Base-by-base conservation (phyloP, 352 stramenopile species). In the Pythium myriotylum region DNA sequence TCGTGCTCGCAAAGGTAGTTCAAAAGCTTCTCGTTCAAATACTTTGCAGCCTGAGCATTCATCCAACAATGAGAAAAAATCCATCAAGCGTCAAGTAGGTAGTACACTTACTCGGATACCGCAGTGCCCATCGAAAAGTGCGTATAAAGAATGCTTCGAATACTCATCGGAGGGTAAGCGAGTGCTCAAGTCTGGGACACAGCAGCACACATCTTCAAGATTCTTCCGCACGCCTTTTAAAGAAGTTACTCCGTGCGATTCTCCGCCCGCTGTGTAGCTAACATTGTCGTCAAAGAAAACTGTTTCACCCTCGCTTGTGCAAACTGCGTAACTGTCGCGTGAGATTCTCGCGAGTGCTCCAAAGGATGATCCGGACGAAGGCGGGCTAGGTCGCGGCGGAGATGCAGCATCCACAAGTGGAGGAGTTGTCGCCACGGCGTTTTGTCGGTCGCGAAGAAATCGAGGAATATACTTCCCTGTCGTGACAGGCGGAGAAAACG, bases 161-260 rank as follows among this genome's bases (percentile, higher is more conserved):
- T 74, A 81, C 45, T 77, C 62, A 7, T 73, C 41, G 13, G 69
- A 69, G 41, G 68, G 46, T 17, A 88, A 62, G 13, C 81, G 70
- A 26, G 76, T 54, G 20, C 87, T 92, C 27, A 94, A 59, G 35
- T 94, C 77, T 5, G 86, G 84, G 14, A 92, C 81, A 57, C 83
- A 92, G 62, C 80, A 89, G 59, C 84, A 92, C 50, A 95, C 79
- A 48, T 95, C 86, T 57, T 95, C 86, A 62, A 94, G 85, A 8
- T 65, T 72, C 42, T 79, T 86, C 12, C 86, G 79, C 48, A 94
- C 86, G 12, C 86, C 86, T 37, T 90, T 74, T 23, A 95, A 68
- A 43, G 84, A 94, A 24, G 86, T 95, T 27, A 91, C 84, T 13
- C 86, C 86, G 55, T 93, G 78, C 26, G 76, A 62, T 22, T 88